Evolutionary conservation across 2,329 filamentous ascomycete species (phyloP).

Genomic region (Beauveria sp.): DNA sequence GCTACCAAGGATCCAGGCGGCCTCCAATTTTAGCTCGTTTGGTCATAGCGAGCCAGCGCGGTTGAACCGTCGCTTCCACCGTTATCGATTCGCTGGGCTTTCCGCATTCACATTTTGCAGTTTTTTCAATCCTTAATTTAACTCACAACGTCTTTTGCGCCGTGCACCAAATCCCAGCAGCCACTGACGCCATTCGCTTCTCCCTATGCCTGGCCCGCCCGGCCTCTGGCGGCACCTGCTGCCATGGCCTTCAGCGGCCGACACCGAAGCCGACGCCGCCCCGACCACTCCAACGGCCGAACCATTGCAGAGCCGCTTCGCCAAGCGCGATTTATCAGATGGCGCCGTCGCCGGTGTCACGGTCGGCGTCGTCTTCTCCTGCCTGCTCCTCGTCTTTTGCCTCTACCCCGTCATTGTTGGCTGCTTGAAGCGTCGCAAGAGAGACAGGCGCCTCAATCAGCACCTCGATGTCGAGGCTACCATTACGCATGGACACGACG

Average conservation of each 20-base stretch:
- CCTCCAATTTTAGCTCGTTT: slow-evolving; percentile 7
- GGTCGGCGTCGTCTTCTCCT: slow-evolving; percentile 27
- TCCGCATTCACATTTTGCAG: background rate
- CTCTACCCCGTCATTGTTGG: slow-evolving; percentile 32
- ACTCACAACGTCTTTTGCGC: background rate
- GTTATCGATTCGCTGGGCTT: background rate
- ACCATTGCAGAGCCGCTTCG: background rate
- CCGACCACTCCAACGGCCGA: background rate
- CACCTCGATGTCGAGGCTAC: slow-evolving; percentile 25
- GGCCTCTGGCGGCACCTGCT: slow-evolving; percentile 4
- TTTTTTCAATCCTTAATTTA: background rate
- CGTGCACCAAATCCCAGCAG: background rate
- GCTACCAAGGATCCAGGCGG: background rate
- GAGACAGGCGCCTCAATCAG: slow-evolving; percentile 13
- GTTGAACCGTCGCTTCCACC: background rate
- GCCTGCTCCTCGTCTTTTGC: slow-evolving; percentile 27
- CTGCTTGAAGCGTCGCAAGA: slow-evolving; percentile 23
- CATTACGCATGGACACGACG: slow-evolving; percentile 14
- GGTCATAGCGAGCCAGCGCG: background rate
- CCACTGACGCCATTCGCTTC: background rate
- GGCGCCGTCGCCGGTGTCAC: slow-evolving; percentile 31
- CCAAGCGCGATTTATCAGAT: slow-evolving; percentile 20
- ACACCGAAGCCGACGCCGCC: background rate
- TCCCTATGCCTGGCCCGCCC: slow-evolving; percentile 1
- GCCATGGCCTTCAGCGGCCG: background rate